A percentile compares a stretch with the other conserved stretches of the same genome.
These are phyloP conservation scores for Fomitopsis betulina DNA, from an alignment of 1,284 basidiomycete genomes.

Conservation along the genomic window DNA sequence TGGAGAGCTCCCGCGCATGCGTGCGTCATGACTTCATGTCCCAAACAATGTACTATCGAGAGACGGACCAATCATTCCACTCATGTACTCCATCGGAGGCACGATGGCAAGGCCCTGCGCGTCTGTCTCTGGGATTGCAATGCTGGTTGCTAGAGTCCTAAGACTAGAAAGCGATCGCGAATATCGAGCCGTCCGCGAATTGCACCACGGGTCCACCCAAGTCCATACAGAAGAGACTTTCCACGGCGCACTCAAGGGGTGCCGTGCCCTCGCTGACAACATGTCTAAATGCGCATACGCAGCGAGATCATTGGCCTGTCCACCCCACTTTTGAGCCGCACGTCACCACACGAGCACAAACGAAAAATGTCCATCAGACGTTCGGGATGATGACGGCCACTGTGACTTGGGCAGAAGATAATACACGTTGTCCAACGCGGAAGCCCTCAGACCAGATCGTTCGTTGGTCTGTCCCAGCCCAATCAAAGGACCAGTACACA, in stretches of 20 bases:
- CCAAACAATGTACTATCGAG: too few species aligned
- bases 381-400: conserved; percentile 23
- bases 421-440: conserved; percentile 26
- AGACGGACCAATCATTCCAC: background rate
- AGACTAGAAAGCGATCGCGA: background rate
- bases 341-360: background rate
- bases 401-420: conserved; percentile 24
- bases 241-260: too few species aligned
- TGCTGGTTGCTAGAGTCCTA: background rate
- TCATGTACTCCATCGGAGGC: background rate
- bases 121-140: background rate
- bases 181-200: background rate
- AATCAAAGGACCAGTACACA: background rate
- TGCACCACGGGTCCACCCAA: conserved; percentile 14
- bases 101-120: background rate
- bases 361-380: conserved; percentile 11
- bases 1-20: too few species aligned
- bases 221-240: conserved; percentile 21
- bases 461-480: too few species aligned
- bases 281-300: conserved; percentile 9
- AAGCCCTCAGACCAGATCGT: conserved; percentile 8
- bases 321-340: background rate
- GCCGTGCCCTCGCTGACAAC: too few species aligned
- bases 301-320: background rate
- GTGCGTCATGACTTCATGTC: background rate